Evolutionary conservation across 176 grass and related monocot species (phyloP), one percentile per base, ranked within the genome.

Genomic region (Olyra latifolia): DNA sequence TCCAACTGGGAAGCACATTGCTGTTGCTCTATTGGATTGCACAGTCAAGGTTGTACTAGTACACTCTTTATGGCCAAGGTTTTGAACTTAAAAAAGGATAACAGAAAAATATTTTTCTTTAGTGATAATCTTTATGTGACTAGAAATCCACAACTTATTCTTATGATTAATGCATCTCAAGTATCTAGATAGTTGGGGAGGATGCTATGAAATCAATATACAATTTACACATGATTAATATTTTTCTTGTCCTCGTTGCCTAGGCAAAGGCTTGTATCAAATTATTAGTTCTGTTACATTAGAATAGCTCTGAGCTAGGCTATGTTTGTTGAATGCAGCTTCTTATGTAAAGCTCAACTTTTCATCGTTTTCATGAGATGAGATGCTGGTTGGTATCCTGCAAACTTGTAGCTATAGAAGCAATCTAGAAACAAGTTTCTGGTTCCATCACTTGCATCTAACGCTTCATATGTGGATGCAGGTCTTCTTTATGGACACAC

Each of bases 1-100:
- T 92, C 91, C 89, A 79, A 83, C 89, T 74, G 88, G 89, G 75
- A 94, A 94, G 62, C 83, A 94, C 78, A 91, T 94, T 84, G 95
- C 95, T 72, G 80, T 97, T 90, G 88, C 95, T 87, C 87, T 97
- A 52, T 84, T 97, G 88, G 91, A 97, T 83, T 88, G 86, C 75
- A 84, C 84, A 59, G 90, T 97, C 72, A 97, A 97, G 94, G 94
- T 97, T 78, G 67, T 82, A 66, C 22, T 72, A 13, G 35, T 53
- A 63, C 20, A 28, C 12, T 82, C 10, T 12, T 72, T 45, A 69
- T 39, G 16, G 50, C n/a, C 57, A 17, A 22, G 39, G 58, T 65
- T 49, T 43, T 74, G 67, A 82, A 56, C 42, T 52, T 48, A 8
- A 35, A 53, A 53, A 53, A 24, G 16, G 22, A 66, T 40, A 42